These are phyloP conservation scores for Eucalyptus tenuipes DNA, from an alignment of 345 rosid genomes.

Conservation along the genomic window DNA sequence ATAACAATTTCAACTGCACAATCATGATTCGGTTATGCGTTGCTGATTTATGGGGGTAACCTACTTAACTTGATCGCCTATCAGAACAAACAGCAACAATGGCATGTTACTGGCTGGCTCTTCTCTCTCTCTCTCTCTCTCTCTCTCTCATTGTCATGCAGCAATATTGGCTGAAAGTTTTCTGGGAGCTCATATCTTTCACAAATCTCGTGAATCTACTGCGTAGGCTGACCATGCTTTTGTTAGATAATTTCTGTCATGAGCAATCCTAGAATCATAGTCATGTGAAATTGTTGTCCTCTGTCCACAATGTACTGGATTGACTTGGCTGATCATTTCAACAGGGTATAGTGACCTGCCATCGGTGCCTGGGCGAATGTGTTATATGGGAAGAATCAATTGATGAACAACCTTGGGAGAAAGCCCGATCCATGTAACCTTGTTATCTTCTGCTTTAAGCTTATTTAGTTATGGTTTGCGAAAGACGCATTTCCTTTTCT, in stretches of 20 bases:
- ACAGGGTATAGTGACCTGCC: conserved; percentile 82
- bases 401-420: conserved; percentile 94
- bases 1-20: too few species aligned
- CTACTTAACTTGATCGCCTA: neutral
- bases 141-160: neutral
- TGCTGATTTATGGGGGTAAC: neutral
- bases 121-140: too few species aligned
- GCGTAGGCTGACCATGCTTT: neutral
- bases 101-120: neutral
- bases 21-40: too few species aligned
- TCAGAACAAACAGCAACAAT: neutral
- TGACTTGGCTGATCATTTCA: neutral
- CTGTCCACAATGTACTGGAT: neutral
- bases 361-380: conserved; percentile 72
- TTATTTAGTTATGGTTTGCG: neutral
- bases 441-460: neutral
- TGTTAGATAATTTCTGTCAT: neutral
- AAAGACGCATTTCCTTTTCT: neutral
- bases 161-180: neutral
- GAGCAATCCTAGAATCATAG: neutral
- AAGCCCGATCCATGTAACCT: conserved; percentile 70
- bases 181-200: neutral
- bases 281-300: neutral
- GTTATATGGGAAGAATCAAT: conserved; percentile 95
- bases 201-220: neutral